phyloP scores from a whole-genome alignment of 352 stramenopile species.

The Phytophthora foliorum region DNA sequence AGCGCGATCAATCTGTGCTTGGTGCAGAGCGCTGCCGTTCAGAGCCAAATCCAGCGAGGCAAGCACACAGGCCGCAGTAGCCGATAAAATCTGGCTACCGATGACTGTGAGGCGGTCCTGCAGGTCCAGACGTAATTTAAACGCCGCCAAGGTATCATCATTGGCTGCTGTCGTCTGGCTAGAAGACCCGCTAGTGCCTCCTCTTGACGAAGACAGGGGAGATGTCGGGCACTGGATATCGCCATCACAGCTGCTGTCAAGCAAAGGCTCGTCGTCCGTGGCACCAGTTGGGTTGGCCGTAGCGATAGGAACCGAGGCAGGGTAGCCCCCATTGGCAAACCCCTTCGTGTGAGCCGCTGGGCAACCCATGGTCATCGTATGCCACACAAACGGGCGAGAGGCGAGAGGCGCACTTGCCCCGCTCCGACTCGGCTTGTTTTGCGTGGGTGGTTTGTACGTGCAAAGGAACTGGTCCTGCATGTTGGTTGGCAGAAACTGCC shows the following conservation, averaged over 20 bases:
- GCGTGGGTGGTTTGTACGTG: constrained; percentile 51
- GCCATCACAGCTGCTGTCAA: constrained; percentile 34
- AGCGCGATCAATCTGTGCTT: constrained; percentile 64
- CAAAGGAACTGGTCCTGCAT: constrained; percentile 89
- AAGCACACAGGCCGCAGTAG: constrained; percentile 70
- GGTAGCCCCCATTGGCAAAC: constrained; percentile 78
- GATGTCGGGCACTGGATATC: constrained; percentile 45
- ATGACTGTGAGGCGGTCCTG: constrained; percentile 80
- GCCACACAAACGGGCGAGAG: constrained; percentile 69
- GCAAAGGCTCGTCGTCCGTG: constrained; percentile 42
- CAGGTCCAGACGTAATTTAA: constrained; percentile 76
- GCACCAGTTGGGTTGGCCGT: constrained; percentile 36
- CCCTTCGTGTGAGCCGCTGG: constrained; percentile 84
- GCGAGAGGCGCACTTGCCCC: constrained; percentile 26
- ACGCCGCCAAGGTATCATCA: constrained; percentile 59
- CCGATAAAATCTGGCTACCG: constrained; percentile 79
- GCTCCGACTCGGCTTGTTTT: constrained; percentile 19
- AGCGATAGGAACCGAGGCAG: constrained; percentile 27
- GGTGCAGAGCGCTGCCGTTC: constrained; percentile 65
- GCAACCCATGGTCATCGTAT: constrained; percentile 91
- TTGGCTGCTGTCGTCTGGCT: constrained; percentile 21
- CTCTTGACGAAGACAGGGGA: constrained; percentile 32
- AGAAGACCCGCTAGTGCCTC: constrained; percentile 8
- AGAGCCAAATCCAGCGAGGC: constrained; percentile 74
- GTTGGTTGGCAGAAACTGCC: constrained; percentile 87